Base-by-base conservation (phyloP, 1,284 basidiomycete genomes). In the Sanghuangporus weigelae region DNA sequence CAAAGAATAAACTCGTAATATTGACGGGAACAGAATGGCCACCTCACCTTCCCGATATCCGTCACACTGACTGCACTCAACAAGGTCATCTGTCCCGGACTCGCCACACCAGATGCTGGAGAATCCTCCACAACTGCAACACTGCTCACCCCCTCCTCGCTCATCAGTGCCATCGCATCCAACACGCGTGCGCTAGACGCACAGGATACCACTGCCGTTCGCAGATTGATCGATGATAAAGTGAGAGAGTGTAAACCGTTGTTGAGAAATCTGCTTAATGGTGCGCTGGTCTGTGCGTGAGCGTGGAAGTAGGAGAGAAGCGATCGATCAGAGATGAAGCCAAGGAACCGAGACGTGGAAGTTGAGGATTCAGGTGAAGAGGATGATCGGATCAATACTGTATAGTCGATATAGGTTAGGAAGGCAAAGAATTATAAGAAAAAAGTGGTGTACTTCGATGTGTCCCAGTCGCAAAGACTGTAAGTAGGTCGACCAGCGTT, bases 151-250 rank as follows among this genome's bases (percentile, higher is more conserved):
- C 90, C 90, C 70, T 87, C 81, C 67, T 90, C 87, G 69, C 87
- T 90, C 90, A 92, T 91, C 36, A 88, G 76, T 63, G 78, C 82
- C 90, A 92, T 92, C 4, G 89, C 89, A 72, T 90, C 85, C 39
- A 91, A 75, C 19, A 91, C 85, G 21, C 79, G 78, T 3, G 82
- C 81, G 19, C 76, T 79, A 48, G 86, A 82, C 7, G 79, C 78
- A 8, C 83, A 75, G 4, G 85, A 80, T 10, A 91, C 76, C 16
- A 92, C 86, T 1, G 83, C 79, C 3, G 79, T 69, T 67, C 84
- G 83, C 35, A 90, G 76, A 67, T 84, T 80, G 6, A 91, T 72
- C 3, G 86, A 89, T 19, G 89, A 86, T 14, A 91, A 79, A 3
- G 82, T 75, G n/a, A 88, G 75, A 2, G 79, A 75, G 55, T 76